Percentiles rank a stretch among this genome's conserved stretches.
Evolutionary conservation across 495 filamentous ascomycete genomes (phyloP).

Genomic region (Eremomyces bilateralis): DNA sequence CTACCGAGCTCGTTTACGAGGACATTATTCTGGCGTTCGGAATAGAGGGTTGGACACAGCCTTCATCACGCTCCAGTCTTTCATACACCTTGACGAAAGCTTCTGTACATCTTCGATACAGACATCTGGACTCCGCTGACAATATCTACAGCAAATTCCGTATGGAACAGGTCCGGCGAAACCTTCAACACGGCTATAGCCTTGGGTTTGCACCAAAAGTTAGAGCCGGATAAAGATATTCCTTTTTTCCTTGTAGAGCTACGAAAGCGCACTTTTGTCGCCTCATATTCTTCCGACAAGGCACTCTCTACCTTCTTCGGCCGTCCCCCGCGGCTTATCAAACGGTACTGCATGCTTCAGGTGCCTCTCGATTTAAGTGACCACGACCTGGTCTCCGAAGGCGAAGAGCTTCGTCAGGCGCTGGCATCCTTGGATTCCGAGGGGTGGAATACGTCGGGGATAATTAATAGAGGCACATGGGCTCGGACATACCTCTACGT

Average conservation of each 20-base stretch:
- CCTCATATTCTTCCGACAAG: slow-evolving; percentile 31
- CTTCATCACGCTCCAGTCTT: neutral
- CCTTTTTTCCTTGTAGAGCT: slow-evolving; percentile 31
- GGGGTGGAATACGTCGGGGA: slow-evolving; percentile 31
- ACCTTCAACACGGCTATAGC: slow-evolving; percentile 30
- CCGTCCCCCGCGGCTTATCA: slow-evolving; percentile 32
- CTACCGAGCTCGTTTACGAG: slow-evolving; percentile 5
- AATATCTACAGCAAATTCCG: slow-evolving; percentile 21
- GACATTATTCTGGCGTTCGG: slow-evolving; percentile 2
- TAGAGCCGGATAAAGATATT: slow-evolving; percentile 19
- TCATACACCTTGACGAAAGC: neutral
- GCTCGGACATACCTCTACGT: slow-evolving; percentile 29
- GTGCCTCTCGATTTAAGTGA: slow-evolving; percentile 37
- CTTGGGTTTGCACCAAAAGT: slow-evolving; percentile 34
- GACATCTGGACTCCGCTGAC: too few species aligned
- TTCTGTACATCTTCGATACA: slow-evolving; percentile 1
- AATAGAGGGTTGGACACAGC: neutral
- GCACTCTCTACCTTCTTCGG: slow-evolving; percentile 31
- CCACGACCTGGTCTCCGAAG: slow-evolving; percentile 26
- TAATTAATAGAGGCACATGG: slow-evolving; percentile 20
- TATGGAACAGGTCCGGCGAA: slow-evolving; percentile 32
- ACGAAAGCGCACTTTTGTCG: slow-evolving; percentile 29
- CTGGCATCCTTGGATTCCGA: slow-evolving; percentile 25
- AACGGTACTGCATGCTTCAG: slow-evolving; percentile 31
- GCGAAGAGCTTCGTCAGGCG: slow-evolving; percentile 20